Base-by-base conservation (phyloP, 2,329 filamentous ascomycete genomes). In the Apiospora pterosperma region DNA sequence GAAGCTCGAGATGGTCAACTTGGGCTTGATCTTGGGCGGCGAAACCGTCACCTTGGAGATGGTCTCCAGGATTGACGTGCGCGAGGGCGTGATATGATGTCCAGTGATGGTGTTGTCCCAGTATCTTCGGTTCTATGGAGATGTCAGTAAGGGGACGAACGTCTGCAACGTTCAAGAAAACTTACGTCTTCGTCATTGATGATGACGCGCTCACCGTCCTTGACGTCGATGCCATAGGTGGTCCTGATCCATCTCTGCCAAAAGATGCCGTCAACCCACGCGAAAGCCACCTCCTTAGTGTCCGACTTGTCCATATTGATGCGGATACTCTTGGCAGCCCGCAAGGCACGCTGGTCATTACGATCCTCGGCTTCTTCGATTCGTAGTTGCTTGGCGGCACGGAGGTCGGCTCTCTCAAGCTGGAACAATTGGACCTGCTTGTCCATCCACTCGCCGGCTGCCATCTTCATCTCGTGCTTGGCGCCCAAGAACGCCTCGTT, bases 131-230 rank as follows among this genome's bases (percentile, higher is more conserved):
- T 92, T 93, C 92, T 97, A 73, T 25, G 23, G 8, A 61, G 61
- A 61, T 62, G 74, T 84, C 70, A 84, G 78, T 73, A 67, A 67
- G 65, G 61, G 61, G 62, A 21, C 63, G 61, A 62, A 21, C 63
- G 61, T 31, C 10, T 28, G 62, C 62, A 21, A 63, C 10, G 39
- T 44, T 44, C 44, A 58, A 38, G 34, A 23, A 63, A 66, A 84
- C 92, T 90, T 83, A 97, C 93, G 77, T 97, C 93, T 82, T 98
- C 92, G 72, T 99, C 96, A 70, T 97, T 97, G 79, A 99, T 96
- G 65, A 99, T 91, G 63, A 99, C 92, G 67, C 92, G 88, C 77
- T 98, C 96, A 59, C 95, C 94, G 67, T 96, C 89, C 74, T 86
- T 89, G 67, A 96, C 89, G 71, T 96, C 92, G 70, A 98, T 91